Percentiles rank a stretch among this genome's conserved stretches.
Conservation (phyloP, 371 early-diverging fungal species). For the Dinochytrium kinnereticum region DNA sequence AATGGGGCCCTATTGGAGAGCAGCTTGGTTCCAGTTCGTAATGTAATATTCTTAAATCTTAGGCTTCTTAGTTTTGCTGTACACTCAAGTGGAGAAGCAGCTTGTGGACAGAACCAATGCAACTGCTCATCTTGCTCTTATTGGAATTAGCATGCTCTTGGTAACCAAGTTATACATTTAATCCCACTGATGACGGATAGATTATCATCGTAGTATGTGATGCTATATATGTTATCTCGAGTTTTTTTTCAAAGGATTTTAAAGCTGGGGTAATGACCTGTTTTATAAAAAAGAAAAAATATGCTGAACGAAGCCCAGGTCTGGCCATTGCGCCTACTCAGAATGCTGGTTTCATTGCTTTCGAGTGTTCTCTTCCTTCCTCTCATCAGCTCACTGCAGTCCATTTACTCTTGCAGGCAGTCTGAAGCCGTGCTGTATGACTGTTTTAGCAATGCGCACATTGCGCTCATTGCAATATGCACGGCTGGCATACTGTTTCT, state of each 20-base stretch:
- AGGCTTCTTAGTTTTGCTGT: background rate
- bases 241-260: conserved; percentile 8
- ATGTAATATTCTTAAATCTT: background rate
- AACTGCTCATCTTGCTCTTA: background rate
- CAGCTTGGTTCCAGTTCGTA: background rate
- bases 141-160: background rate
- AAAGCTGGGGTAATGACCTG: conserved; percentile 11
- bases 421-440: background rate
- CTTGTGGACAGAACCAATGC: background rate
- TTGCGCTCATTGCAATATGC: background rate
- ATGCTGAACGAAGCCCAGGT: too few species aligned
- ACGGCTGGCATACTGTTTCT: background rate
- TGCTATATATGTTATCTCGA: background rate
- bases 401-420: background rate
- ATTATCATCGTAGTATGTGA: background rate
- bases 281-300: too few species aligned
- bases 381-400: background rate
- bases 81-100: background rate
- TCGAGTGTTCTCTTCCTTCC: background rate
- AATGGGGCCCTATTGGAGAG: conserved; percentile 4
- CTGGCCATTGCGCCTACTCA: background rate
- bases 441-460: background rate
- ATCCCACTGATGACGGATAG: background rate
- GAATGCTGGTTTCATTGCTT: background rate
- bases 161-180: background rate